These are phyloP conservation scores for Porcisia deanei DNA, from an alignment of 208 protist genomes.

Conservation along the genomic window DNA sequence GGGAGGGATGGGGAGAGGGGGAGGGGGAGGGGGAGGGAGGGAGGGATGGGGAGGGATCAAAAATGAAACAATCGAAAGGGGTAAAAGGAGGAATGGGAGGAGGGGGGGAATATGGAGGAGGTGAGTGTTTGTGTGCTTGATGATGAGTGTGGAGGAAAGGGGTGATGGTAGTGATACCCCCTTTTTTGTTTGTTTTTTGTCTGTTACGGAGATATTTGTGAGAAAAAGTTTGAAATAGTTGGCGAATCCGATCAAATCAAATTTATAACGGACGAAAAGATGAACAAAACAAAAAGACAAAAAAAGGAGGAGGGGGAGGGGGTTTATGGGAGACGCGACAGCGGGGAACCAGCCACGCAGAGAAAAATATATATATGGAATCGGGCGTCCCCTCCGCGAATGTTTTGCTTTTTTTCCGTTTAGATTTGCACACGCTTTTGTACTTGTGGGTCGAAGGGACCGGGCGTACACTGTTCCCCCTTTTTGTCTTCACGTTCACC, in stretches of 20 bases:
- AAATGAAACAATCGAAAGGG: not conserved
- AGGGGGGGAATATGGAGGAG: not conserved
- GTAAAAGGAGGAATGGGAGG: not conserved
- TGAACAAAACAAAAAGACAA: not conserved
- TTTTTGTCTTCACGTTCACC: not conserved
- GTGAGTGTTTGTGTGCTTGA: too few relatives aligned
- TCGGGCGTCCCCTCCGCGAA: too few relatives aligned
- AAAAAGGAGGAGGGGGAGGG: not conserved
- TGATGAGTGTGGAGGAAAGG: not conserved
- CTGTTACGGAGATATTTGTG: not conserved
- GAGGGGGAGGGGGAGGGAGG: not conserved
- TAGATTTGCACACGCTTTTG: too few relatives aligned
- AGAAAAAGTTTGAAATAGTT: not conserved
- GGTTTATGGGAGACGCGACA: not conserved
- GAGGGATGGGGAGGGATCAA: not conserved
- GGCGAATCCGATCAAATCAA: not conserved
- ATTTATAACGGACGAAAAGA: not conserved
- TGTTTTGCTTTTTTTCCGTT: too few relatives aligned
- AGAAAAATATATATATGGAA: not conserved
- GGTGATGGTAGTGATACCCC: not conserved
- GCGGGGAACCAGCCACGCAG: not conserved
- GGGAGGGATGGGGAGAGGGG: not conserved
- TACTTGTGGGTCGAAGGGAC: too few relatives aligned
- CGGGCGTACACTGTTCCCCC: not conserved
- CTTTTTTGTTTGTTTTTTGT: not conserved